Base-by-base conservation (phyloP, 1,284 basidiomycete genomes). In the Apiotrichum sp. region DNA sequence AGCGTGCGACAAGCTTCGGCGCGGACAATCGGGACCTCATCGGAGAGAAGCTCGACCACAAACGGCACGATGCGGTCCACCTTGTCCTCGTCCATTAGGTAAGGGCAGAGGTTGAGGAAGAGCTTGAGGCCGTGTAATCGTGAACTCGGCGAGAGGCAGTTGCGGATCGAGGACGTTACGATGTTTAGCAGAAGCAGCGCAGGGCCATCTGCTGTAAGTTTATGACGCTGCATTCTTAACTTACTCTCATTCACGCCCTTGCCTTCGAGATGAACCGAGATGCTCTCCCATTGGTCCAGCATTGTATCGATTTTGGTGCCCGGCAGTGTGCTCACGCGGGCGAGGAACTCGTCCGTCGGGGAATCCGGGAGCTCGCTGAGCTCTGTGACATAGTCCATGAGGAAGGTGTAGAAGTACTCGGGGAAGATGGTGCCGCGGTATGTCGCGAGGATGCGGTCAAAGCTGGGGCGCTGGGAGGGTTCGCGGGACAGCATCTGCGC, bases 11-110 rank as follows among this genome's bases (percentile, higher is more conserved):
- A 73, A 0, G 90, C 87, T 1, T 86, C 85, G 1, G 84, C 81
- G 29, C 93, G 84, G 0, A 98, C 93, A 8, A 84, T 77, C 0
- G 89, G 83, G 1, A 84, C 82, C 16, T 92, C 89, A 65, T 98
- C 93, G 57, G 89, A 86, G 22, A 97, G 76, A 10, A 98, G 79
- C 44, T 93, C 88, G 5, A 97, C 85, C 32, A 96, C 82, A 65
- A 91, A 98, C 0, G 96, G 96, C 2, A 97, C 80, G 75, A 98
- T 85, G 3, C 93, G 85, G 71, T 99, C 96, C 47, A 98, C 79
- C 70, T 95, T 95, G 13, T 92, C 91, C 72, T 98, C 95, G 69
- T 98, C 96, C 0, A 88, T 89, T 36, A 98, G 80, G 68, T 89
- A 87, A 2, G 83, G 82, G 3, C 84, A 83, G 5, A 98, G 80